Base-by-base conservation (phyloP, 352 stramenopile genomes). In the Globisporangium abappressorium region DNA sequence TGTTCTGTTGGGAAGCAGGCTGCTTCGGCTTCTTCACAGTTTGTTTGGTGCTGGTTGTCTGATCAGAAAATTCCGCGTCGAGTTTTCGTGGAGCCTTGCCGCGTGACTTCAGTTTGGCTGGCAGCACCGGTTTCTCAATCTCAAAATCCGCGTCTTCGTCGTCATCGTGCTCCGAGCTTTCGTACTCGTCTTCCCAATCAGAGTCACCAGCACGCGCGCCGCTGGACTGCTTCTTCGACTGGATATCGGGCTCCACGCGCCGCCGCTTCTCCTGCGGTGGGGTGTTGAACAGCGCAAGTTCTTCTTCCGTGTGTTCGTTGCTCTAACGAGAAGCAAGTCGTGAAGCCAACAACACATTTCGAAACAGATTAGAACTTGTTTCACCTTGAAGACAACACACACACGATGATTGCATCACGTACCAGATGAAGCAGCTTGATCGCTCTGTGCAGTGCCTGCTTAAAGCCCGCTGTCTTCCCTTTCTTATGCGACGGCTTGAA, bases 341-440 rank as follows among this genome's bases (percentile, higher is more conserved):
- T 2, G 30, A 8, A 43, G 18, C 4, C 33, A 38, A n/a, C 28
- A 22, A 38, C 15, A 8, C 30, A 51, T 51, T 3, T 51, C 43
- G 26, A 12, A 11, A 30, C 3, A 34, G 18, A 8, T 43, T 8
- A 60, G 30, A 60, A 60, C 30, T 20, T 15, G 28, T 60, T 60
- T 22, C 43, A 7, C 54, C 12, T 43, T 41, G 28, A 36, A 24
- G 33, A 54, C 24, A 24, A 55, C 7, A 28, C n/a, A 30, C 30
- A 33, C 30, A 33, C 30, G 30, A 5, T 33, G 53, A 22, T 30
- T 51, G 57, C 33, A 55, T 33, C 8, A 46, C 76, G 57, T 62
- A 87, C 79, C 75, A 84, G 70, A 56, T 89, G 81, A 62, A 87
- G 61, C 49, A 89, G 54, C 38, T 79, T 54, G 12, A 65, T 30